phyloP scores from a whole-genome alignment of 2,329 filamentous ascomycete species.

The Rutstroemia sp. region DNA sequence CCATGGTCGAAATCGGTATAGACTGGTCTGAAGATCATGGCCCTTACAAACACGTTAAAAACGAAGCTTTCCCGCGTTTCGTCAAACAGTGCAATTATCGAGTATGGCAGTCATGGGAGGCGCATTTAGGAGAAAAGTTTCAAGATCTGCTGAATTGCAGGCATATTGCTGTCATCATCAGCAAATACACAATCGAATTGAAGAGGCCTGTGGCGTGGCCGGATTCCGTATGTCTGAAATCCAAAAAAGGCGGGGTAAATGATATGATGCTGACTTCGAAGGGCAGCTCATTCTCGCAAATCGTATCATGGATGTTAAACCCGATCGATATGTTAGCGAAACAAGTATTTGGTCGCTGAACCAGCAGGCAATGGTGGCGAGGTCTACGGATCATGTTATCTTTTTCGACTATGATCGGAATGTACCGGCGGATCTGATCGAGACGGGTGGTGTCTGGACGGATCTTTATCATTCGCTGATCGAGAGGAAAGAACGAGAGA shows the following conservation, averaged over 20 bases:
- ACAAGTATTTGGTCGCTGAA: not conserved
- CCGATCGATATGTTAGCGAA: constrained; percentile 1
- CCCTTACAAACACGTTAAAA: constrained; percentile 2
- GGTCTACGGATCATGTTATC: not conserved
- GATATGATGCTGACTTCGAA: not conserved
- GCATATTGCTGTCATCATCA: not conserved
- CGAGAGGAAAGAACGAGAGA: not conserved
- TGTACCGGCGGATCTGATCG: not conserved
- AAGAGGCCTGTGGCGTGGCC: not conserved
- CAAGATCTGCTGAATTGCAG: not conserved
- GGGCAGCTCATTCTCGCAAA: not conserved
- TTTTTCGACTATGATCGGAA: not conserved
- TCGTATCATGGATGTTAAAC: not conserved
- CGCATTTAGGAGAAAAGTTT: constrained; percentile 1
- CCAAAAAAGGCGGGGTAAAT: too few relatives aligned
- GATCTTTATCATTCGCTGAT: constrained; percentile 1
- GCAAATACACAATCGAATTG: not conserved
- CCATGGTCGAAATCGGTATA: constrained; percentile 7
- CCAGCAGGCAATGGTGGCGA: constrained; percentile 1
- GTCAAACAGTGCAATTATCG: constrained; percentile 1
- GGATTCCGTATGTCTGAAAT: not conserved
- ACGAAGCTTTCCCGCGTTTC: not conserved
- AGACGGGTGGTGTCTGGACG: not conserved
- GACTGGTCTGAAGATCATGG: constrained; percentile 6
- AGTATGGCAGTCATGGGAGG: not conserved